phyloP scores from a whole-genome alignment of 768 basidiomycete species.

The Albatrellus ellisii region DNA sequence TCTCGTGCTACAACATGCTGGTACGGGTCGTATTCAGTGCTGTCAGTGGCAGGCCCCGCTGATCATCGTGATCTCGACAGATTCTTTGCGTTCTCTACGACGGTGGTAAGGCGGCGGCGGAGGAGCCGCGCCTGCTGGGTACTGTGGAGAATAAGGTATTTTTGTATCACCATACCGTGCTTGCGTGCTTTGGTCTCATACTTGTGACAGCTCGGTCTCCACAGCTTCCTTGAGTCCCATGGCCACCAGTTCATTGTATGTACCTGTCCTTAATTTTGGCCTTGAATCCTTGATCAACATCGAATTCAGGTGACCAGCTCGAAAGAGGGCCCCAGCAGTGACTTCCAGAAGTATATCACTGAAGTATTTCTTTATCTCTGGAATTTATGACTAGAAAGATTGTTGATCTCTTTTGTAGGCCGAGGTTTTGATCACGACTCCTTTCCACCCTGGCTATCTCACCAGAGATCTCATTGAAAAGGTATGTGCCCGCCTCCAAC shows the following conservation, averaged over 20 bases:
- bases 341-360: slow-evolving; percentile 44
- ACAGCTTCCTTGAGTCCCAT: slow-evolving; percentile 49
- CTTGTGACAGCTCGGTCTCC: slow-evolving; percentile 48
- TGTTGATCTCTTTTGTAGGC: slow-evolving; percentile 30
- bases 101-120: slow-evolving; percentile 41
- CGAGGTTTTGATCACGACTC: slow-evolving; percentile 72
- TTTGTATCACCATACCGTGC: neutral
- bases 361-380: slow-evolving; percentile 42
- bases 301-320: slow-evolving; percentile 50
- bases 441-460: slow-evolving; percentile 80
- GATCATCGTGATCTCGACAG: too few species aligned
- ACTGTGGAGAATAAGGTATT: slow-evolving; percentile 61
- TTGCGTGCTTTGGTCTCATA: neutral
- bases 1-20: too few species aligned
- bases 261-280: neutral
- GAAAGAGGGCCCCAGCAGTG: slow-evolving; percentile 64
- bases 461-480: slow-evolving; percentile 61
- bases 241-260: slow-evolving; percentile 69
- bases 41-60: too few species aligned
- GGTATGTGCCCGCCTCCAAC: slow-evolving; percentile 22
- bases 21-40: too few species aligned
- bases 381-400: neutral
- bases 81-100: slow-evolving; percentile 56
- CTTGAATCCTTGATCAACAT: neutral
- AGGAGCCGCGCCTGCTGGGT: slow-evolving; percentile 58